Conservation (phyloP, 1,139 yeast genomes). For the Pichia norvegensis region DNA sequence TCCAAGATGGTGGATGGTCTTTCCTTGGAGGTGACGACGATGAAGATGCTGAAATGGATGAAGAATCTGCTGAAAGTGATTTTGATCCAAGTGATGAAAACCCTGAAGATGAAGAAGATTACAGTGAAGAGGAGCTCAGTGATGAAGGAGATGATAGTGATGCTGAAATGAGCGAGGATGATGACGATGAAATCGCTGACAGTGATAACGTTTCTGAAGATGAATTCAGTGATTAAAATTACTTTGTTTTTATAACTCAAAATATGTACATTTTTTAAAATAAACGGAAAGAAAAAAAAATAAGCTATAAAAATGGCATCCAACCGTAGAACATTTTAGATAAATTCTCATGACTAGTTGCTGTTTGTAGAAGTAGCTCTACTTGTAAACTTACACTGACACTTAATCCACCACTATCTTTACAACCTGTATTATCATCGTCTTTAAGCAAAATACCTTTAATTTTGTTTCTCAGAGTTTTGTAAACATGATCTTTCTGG, state of each 20-base stretch:
- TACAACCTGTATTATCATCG: slow-evolving; percentile 28
- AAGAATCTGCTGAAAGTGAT: slow-evolving; percentile 44
- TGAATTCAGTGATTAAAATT: slow-evolving; percentile 23
- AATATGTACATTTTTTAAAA: slow-evolving; percentile 1
- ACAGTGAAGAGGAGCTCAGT: slow-evolving; percentile 42
- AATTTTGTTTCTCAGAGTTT: slow-evolving; percentile 68
- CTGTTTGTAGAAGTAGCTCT: slow-evolving; percentile 79
- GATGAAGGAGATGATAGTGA: slow-evolving; percentile 40
- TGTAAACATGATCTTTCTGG: slow-evolving; percentile 45
- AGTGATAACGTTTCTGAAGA: slow-evolving; percentile 37
- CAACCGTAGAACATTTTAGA: slow-evolving; percentile 93
- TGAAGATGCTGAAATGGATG: slow-evolving; percentile 41
- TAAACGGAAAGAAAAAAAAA: not conserved
- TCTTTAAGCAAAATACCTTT: slow-evolving; percentile 80
- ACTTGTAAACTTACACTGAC: slow-evolving; percentile 91
- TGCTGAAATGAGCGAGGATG: slow-evolving; percentile 48
- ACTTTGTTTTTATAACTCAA: not conserved
- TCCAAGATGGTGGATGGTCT: slow-evolving; percentile 93
- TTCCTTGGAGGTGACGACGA: slow-evolving; percentile 69
- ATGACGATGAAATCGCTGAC: slow-evolving; percentile 33
- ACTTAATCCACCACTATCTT: slow-evolving; percentile 50
- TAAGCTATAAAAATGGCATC: slow-evolving; percentile 45
- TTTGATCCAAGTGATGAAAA: slow-evolving; percentile 58
- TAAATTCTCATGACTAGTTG: slow-evolving; percentile 63
- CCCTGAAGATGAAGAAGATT: slow-evolving; percentile 69